A percentile compares a stretch with the other conserved stretches of the same genome.
Conservation (phyloP, 495 filamentous ascomycete species). For the Penicillium steckii region DNA sequence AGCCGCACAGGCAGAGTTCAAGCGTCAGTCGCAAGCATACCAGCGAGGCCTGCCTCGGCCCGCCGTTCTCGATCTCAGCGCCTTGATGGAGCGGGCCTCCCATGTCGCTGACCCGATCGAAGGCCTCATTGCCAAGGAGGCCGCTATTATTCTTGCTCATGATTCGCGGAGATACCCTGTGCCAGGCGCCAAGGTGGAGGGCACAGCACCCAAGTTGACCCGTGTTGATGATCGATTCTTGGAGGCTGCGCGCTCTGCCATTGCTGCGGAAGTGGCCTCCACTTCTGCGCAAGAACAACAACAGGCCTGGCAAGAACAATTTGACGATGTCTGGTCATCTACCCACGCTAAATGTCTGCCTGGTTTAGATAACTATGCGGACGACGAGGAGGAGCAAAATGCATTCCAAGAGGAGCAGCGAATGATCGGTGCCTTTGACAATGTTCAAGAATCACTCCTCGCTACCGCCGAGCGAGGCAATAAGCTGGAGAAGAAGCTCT, state of each 20-base stretch:
- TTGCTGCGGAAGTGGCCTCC: conserved; percentile 67
- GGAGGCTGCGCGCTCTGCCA: conserved; percentile 70
- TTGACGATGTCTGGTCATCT: conserved; percentile 67
- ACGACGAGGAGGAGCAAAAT: conserved; percentile 60
- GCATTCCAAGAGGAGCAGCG: conserved; percentile 46
- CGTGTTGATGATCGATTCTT: conserved; percentile 69
- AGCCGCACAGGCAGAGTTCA: conserved; percentile 72
- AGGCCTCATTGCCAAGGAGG: conserved; percentile 67
- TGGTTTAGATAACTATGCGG: conserved; percentile 71
- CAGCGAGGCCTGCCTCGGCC: conserved; percentile 83
- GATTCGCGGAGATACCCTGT: conserved; percentile 76
- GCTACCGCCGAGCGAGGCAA: conserved; percentile 73
- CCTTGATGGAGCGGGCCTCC: conserved; percentile 59
- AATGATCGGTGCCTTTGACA: conserved; percentile 44
- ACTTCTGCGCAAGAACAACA: conserved; percentile 45
- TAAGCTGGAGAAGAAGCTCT: conserved; percentile 92
- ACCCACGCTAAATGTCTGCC: conserved; percentile 63
- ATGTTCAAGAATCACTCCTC: conserved; percentile 67
- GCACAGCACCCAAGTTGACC: conserved; percentile 58
- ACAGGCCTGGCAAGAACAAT: conserved; percentile 50
- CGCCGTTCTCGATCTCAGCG: conserved; percentile 65
- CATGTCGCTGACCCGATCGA: conserved; percentile 54
- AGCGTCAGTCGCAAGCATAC: conserved; percentile 83
- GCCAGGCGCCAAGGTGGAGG: conserved; percentile 61
- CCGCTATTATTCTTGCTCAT: conserved; percentile 73